Conservation (phyloP, 306 rosid species). For the Adenanthera pavonina region DNA sequence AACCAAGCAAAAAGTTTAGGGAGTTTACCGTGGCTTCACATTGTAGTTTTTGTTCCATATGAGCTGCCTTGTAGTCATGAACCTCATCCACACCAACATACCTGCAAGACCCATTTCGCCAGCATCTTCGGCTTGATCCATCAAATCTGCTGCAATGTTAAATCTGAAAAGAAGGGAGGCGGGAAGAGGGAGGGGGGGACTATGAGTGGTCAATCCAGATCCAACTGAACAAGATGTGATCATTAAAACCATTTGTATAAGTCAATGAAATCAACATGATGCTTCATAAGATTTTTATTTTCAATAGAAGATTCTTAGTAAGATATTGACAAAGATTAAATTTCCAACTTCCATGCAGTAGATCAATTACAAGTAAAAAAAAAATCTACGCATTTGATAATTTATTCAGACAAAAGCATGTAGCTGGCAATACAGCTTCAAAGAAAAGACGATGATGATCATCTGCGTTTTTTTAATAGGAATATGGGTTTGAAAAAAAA, state of each 20-base stretch:
- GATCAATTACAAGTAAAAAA: not conserved
- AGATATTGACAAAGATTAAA: not conserved
- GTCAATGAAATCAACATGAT: slow-evolving; percentile 23
- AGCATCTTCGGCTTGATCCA: slow-evolving; percentile 75
- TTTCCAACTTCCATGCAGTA: not conserved
- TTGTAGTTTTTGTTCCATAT: slow-evolving; percentile 98
- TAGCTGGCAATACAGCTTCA: slow-evolving; percentile 3
- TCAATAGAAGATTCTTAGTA: not conserved
- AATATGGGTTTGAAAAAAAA: not conserved
- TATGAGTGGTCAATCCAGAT: slow-evolving; percentile 31
- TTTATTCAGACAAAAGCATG: slow-evolving; percentile 9
- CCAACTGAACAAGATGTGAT: slow-evolving; percentile 35
- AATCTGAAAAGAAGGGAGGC: slow-evolving; percentile 72
- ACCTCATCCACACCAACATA: slow-evolving; percentile 97
- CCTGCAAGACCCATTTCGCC: slow-evolving; percentile 85
- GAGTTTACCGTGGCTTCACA: slow-evolving; percentile 94
- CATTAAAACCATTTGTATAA: slow-evolving; percentile 19
- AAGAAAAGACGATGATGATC: not conserved
- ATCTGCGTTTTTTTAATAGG: not conserved
- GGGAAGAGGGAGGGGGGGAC: slow-evolving; percentile 15
- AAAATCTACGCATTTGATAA: not conserved
- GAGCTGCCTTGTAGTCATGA: slow-evolving; percentile 98
- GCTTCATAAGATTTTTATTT: not conserved
- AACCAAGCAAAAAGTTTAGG: slow-evolving; percentile 35
- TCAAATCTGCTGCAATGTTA: slow-evolving; percentile 94